phyloP scores from a whole-genome alignment of 2,329 filamentous ascomycete genomes.

The Cladosporium sp. region DNA sequence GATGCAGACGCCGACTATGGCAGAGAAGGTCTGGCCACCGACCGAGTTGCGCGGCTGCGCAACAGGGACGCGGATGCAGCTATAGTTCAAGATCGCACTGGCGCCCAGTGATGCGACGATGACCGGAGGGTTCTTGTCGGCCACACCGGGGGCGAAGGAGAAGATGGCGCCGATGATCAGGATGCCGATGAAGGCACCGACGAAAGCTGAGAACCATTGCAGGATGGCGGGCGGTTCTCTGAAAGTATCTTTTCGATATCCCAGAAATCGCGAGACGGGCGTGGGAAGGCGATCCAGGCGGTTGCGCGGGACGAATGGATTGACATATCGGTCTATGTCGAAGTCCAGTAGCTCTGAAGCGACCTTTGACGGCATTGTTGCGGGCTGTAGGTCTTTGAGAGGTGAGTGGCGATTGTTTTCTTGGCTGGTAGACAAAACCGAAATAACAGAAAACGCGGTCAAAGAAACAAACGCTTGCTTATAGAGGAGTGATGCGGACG shows the following conservation, averaged over 20 bases:
- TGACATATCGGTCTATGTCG: constrained; percentile 73
- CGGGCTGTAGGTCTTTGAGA: no score
- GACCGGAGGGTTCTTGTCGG: constrained; percentile 37
- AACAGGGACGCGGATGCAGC: constrained; percentile 43
- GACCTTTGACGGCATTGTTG: constrained; percentile 7
- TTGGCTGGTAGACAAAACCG: background rate
- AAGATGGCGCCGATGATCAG: constrained; percentile 40
- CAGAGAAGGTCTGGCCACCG: constrained; percentile 43
- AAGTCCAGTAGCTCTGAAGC: constrained; percentile 46
- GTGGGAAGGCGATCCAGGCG: constrained; percentile 61
- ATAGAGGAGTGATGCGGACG: background rate
- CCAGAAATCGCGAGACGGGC: constrained; percentile 63
- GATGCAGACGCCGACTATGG: constrained; percentile 41
- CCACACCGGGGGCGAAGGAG: constrained; percentile 36
- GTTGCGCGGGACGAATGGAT: constrained; percentile 64
- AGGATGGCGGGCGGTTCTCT: constrained; percentile 40
- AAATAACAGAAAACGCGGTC: no score
- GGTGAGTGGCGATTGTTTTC: background rate
- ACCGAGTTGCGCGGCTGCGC: constrained; percentile 46
- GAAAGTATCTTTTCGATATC: constrained; percentile 36
- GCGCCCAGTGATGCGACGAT: constrained; percentile 44
- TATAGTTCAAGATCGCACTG: constrained; percentile 46
- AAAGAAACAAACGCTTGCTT: background rate
- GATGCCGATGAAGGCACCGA: constrained; percentile 43
- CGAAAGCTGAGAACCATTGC: constrained; percentile 39